Evolutionary conservation across 169 alveolate genomes (phyloP).

Genomic region (Theileria luwenshuni): DNA sequence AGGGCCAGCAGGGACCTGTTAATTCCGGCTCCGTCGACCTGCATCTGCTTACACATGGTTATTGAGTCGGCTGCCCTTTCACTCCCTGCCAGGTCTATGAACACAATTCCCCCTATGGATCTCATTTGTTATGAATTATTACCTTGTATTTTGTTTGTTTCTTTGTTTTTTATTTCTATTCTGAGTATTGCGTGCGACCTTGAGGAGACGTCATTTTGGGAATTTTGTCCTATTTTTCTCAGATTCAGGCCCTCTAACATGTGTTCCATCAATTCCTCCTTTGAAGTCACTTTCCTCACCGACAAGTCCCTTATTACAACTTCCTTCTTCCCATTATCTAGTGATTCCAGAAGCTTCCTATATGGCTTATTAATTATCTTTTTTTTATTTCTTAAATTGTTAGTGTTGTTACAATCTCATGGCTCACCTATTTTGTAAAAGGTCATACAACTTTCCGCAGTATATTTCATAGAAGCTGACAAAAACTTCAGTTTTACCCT

Average conservation of each 20-base stretch:
- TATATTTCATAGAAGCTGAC: slow-evolving; percentile 98
- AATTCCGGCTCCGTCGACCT: slow-evolving; percentile 98
- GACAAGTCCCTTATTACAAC: slow-evolving; percentile 92
- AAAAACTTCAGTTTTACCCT: slow-evolving; percentile 69
- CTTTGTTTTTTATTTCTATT: slow-evolving; percentile 85
- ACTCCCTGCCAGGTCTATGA: slow-evolving; percentile 98
- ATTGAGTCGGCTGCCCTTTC: slow-evolving; percentile 99
- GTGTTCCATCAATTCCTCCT: slow-evolving; percentile 87
- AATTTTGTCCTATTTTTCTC: slow-evolving; percentile 94
- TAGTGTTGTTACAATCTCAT: not conserved
- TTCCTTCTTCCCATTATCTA: slow-evolving; percentile 90
- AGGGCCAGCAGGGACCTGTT: slow-evolving; percentile 96
- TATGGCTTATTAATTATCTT: not conserved
- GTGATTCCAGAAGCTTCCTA: slow-evolving; percentile 82
- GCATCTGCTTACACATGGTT: slow-evolving; percentile 92
- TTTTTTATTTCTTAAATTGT: not conserved
- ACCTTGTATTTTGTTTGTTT: slow-evolving; percentile 70
- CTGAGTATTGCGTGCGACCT: slow-evolving; percentile 98
- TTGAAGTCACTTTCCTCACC: slow-evolving; percentile 83
- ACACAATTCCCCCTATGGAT: slow-evolving; percentile 89
- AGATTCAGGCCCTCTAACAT: slow-evolving; percentile 87
- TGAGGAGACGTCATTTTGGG: slow-evolving; percentile 97
- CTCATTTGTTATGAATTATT: not conserved
- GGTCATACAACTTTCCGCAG: slow-evolving; percentile 97
- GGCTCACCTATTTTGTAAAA: slow-evolving; percentile 92